Base-by-base conservation (phyloP, 148 eudicot species). In the Dianthus caryophyllus region DNA sequence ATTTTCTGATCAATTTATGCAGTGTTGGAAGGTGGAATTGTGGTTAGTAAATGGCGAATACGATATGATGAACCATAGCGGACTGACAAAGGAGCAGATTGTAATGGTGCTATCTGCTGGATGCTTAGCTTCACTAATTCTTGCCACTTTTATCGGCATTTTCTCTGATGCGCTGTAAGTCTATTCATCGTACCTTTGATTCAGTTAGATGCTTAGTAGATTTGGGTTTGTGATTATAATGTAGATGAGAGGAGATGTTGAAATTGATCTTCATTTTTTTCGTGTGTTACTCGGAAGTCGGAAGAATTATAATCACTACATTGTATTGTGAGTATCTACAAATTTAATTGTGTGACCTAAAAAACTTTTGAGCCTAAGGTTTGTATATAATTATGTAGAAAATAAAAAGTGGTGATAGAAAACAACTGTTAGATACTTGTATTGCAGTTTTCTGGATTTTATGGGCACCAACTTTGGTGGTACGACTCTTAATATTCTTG, bases 391-490 rank as follows among this genome's bases (percentile, higher is more conserved):
- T 16, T 29, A 22, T 57, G 21, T 16, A 4, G 20, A 49, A 49
- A 14, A 33, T 7, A 33, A 22, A 0, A 53, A 53, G 57, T 60
- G 46, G 25, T 2, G 26, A 53, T 25, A 53, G 11, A 60, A 44
- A 9, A 21, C 29, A 56, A 56, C 16, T 60, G 11, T 0, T 26
- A 15, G 61, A 62, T 33, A 33, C 38, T 33, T 33, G 38, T 33
- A 29, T 81, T 69, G 84, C 82, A 22, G 82, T 81, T 54, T 84
- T 94, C 66, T 94, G 98, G 97, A 83, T 94, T 71, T 77, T 90
- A 36, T 94, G 96, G 97, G 96, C 97, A 39, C 89, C 97, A 50
- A 82, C 84, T 61, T 70, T 84, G 64, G 97, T 90, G 87, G 98
- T 94, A 90, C n/a, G 16, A 61, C 55, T 72, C 27, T 38, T 25